These are phyloP conservation scores for Vachellia pachyceras DNA, from an alignment of 306 rosid species.

Conservation along the genomic window DNA sequence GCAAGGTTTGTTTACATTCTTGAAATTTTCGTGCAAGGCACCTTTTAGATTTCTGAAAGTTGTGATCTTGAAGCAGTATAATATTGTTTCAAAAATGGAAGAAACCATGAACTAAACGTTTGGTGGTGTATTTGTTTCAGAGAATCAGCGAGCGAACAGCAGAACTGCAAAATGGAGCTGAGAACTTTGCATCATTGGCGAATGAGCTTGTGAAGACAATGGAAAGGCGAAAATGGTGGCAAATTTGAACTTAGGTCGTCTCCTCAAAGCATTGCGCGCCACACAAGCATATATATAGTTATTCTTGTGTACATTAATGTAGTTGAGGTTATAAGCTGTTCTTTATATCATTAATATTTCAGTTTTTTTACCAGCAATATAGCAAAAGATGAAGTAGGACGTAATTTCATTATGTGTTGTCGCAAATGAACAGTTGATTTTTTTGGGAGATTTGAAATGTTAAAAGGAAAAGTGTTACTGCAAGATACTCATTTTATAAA, in stretches of 20 bases:
- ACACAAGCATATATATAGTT: constrained; percentile 7
- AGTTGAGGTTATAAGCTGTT: background rate
- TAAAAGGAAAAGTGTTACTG: background rate
- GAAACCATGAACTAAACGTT: constrained; percentile 22
- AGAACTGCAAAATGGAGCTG: constrained; percentile 89
- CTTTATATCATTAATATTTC: background rate
- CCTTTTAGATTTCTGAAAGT: background rate
- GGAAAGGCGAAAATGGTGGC: constrained; percentile 98
- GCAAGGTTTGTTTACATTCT: background rate
- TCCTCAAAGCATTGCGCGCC: constrained; percentile 10
- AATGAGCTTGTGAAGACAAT: constrained; percentile 89
- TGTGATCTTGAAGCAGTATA: constrained; percentile 15
- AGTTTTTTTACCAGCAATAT: background rate
- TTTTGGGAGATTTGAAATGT: background rate
- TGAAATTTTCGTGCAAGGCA: background rate
- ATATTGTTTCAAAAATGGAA: background rate
- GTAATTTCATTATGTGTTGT: background rate
- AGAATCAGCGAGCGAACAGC: constrained; percentile 84
- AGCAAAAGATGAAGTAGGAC: background rate
- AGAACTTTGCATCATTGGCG: constrained; percentile 91
- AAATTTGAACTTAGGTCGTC: constrained; percentile 45
- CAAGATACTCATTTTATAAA: too few relatives aligned
- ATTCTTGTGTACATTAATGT: constrained; percentile 38
- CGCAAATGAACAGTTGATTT: background rate
- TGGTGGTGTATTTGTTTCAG: constrained; percentile 52